Base-by-base conservation (phyloP, 2,329 filamentous ascomycete genomes). In the Annulohypoxylon truncatum region DNA sequence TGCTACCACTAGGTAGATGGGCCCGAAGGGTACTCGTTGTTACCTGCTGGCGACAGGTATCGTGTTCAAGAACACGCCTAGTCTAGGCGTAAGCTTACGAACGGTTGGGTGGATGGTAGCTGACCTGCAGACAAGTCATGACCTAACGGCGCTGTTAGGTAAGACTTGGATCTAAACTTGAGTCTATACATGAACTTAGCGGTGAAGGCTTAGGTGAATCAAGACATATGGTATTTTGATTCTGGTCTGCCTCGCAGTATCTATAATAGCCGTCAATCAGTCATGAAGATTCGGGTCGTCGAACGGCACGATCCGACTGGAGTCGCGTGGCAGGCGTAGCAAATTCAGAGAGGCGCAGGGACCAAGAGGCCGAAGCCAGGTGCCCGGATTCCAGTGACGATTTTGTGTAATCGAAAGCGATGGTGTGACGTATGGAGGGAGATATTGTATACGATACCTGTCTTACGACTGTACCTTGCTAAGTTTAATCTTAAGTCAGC, bases 281-380 rank as follows among this genome's bases (percentile, higher is more conserved):
- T 20, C 9, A 46, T 8, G 12, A 38, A 18, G 26, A 57, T 38
- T 18, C 31, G 54, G 48, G 33, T 33, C 29, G 15, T 54, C 18
- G 26, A 18, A 42, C 50, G 26, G 20, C 31, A 50, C 61, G 31
- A 56, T 12, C 47, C 40, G 48, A 54, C 40, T 64, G 54, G 61
- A 47, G 38, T 64, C 53, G 47, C 61, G 54, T 59, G 61, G 61
- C 40, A 56, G 29, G 22, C 29, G 46, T 38, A 29, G 53, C 18
- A 53, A 4, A 18, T 4, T 4, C 7, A n/a, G 29, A 26, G 7
- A 42, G 46, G 52, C 24, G 18, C 22, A 31, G 46, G 44, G 52
- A 4, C 28, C 12, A 52, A 22, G 15, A 28, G n/a, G 5, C 60
- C 28, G 38, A 57, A 55, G 51, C 44, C 44, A 42, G 51, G 51